Base-by-base conservation (phyloP, 768 basidiomycete species). In the Russula earlei region DNA sequence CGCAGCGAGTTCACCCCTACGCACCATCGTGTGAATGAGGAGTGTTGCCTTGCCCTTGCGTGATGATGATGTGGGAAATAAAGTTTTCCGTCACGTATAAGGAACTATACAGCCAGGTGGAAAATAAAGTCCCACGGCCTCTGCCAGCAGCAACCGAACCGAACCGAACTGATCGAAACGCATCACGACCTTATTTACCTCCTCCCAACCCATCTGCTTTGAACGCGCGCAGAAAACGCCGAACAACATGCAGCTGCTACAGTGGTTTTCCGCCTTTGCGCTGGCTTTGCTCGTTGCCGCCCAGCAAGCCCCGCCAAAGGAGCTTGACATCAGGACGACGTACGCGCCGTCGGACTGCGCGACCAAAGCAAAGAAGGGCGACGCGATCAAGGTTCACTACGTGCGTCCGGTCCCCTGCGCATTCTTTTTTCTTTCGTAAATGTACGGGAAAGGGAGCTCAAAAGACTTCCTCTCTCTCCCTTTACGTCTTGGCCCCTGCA, bases 361-460 rank as follows among this genome's bases (percentile, higher is more conserved):
- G 1, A 56, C 69, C 31, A 81, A 76, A 63, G 81, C 85, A 1
- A 64, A 69, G 65, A 79, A 74, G 42, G 87, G 84, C 0, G 86
- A 90, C 66, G 62, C 67, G 22, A 77, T 91, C 59, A 64, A 77
- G 60, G 85, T 91, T 48, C 90, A 91, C 78, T 91, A 91, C 64
- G 88, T 91, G 68, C 65, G 77, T 75, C n/a, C n/a, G n/a, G n/a
- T n/a, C n/a, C n/a, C n/a, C n/a, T n/a, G n/a, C n/a, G n/a, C n/a
- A n/a, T n/a, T n/a, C n/a, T n/a, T n/a, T n/a, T n/a, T n/a, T n/a
- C n/a, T n/a, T n/a, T n/a, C n/a, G n/a, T n/a, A n/a, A n/a, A n/a
- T n/a, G n/a, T n/a, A n/a, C n/a, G n/a, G n/a, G n/a, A n/a, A n/a
- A n/a, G n/a, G n/a, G n/a, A n/a, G n/a, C n/a, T n/a, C n/a, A n/a